Base-by-base conservation (phyloP, 371 early-diverging fungal species). In the Lichtheimia ornata region DNA sequence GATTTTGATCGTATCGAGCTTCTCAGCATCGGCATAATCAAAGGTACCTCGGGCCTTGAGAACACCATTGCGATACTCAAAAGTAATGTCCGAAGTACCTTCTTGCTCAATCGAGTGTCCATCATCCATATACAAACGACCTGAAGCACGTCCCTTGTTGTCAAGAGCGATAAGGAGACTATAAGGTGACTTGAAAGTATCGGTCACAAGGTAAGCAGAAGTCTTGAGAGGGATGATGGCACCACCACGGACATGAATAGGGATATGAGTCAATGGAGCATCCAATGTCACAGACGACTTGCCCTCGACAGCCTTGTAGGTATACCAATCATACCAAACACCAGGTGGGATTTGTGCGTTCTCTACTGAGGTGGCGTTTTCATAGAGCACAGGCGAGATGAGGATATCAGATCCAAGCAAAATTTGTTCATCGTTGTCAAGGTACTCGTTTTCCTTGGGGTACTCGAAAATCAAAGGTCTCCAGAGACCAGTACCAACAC, bases 111-210 rank as follows among this genome's bases (percentile, higher is more conserved):
- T 51, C 2, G 85, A 82, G n/a, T 73, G 66, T n/a, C 85, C 86
- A 62, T 88, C 86, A 57, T 88, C 88, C 14, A 86, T 65, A 64
- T 82, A 84, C 41, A 85, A 60, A 35, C 71, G 72, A 28, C 88
- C 88, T n/a, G 62, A 53, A 2, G 88, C 85, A 17, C 56, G 40
- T 13, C 67, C 72, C 1, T 50, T 15, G 0, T 66, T 51, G 53
- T 84, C 83, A 50, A 87, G 70, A 1, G 86, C 88, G 41, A 87
- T 56, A 9, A 84, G 58, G 41, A 87, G 61, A 14, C 65, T 65
- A 47, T 81, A 76, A 7, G 76, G 74, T 14, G 71, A 76, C 6
- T 53, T 64, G 43, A 61, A 64, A 0, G 84, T 84, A 24, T 74
- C 82, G 0, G 66, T 65, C 0, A 83, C 76, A 3, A 87, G 83